Evolutionary conservation across 495 filamentous ascomycete species (phyloP).

Genomic region (Penicillium goetzii): DNA sequence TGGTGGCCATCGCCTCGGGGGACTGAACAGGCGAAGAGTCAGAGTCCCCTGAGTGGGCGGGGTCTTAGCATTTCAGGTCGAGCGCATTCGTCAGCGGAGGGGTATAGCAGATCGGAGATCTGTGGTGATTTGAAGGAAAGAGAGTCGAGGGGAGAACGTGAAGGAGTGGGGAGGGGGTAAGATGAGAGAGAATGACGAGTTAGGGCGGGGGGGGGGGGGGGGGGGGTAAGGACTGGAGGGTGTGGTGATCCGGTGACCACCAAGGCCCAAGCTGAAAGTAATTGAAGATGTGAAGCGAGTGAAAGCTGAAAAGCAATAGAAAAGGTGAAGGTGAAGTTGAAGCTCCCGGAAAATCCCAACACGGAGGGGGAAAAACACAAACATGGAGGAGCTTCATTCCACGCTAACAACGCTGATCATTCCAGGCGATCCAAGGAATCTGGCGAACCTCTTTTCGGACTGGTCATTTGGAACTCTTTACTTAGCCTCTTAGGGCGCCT

Average conservation of each 20-base stretch:
- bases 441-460: neutral
- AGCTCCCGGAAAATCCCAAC: neutral
- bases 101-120: neutral
- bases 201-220: neutral
- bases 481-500: neutral
- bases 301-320: neutral
- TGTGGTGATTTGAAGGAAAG: neutral
- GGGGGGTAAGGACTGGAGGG: neutral
- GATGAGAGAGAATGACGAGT: conserved; percentile 12
- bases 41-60: conserved; percentile 33
- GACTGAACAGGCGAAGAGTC: conserved; percentile 21
- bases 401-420: conserved; percentile 29
- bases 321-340: neutral
- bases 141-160: conserved; percentile 4
- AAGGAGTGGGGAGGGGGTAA: conserved; percentile 10
- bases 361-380: conserved; percentile 11
- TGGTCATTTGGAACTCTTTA: neutral
- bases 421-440: conserved; percentile 29
- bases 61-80: conserved; percentile 26
- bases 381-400: conserved; percentile 26
- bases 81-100: conserved; percentile 23
- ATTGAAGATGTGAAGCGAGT: neutral
- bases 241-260: neutral
- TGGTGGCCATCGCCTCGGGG: conserved; percentile 44
- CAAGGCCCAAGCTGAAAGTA: neutral